These are phyloP conservation scores for Sicyos edulis DNA, from an alignment of 306 rosid species.

Conservation along the genomic window DNA sequence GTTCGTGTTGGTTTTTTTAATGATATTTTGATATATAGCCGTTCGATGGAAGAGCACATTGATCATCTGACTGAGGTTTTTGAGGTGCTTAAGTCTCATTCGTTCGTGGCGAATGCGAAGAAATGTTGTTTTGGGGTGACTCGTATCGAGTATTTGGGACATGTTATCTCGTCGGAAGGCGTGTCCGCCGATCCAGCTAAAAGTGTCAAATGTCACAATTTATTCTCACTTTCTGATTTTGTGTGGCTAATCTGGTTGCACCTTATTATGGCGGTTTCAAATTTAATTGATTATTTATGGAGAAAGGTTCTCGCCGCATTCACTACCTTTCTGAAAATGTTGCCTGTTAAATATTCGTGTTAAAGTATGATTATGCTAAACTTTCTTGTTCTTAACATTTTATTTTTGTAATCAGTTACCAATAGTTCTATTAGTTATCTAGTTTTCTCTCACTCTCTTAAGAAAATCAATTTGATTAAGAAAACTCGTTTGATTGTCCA, in stretches of 20 bases:
- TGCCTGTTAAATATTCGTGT: neutral
- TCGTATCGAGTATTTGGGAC: too few relatives aligned
- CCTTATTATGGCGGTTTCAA: neutral
- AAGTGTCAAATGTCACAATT: slow-evolving; percentile 10
- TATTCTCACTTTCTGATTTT: neutral
- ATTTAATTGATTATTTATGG: neutral
- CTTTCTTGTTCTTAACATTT: neutral
- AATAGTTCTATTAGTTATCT: neutral
- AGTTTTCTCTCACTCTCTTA: neutral
- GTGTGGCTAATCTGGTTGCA: neutral
- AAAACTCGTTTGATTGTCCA: neutral
- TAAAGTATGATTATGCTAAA: neutral
- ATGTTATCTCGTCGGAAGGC: too few relatives aligned
- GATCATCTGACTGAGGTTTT: too few relatives aligned
- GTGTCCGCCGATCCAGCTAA: too few relatives aligned
- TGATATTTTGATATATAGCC: too few relatives aligned
- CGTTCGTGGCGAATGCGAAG: too few relatives aligned
- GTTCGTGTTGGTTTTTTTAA: too few relatives aligned
- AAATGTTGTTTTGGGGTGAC: too few relatives aligned
- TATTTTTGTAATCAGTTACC: neutral
- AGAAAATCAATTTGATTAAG: neutral
- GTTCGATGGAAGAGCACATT: too few relatives aligned
- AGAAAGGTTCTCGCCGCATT: neutral
- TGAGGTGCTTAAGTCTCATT: too few relatives aligned
- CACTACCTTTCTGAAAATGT: neutral